A percentile compares a stretch with the other conserved stretches of the same genome.
Conservation (phyloP, 345 rosid species). For the Eucalyptus cloeziana region DNA sequence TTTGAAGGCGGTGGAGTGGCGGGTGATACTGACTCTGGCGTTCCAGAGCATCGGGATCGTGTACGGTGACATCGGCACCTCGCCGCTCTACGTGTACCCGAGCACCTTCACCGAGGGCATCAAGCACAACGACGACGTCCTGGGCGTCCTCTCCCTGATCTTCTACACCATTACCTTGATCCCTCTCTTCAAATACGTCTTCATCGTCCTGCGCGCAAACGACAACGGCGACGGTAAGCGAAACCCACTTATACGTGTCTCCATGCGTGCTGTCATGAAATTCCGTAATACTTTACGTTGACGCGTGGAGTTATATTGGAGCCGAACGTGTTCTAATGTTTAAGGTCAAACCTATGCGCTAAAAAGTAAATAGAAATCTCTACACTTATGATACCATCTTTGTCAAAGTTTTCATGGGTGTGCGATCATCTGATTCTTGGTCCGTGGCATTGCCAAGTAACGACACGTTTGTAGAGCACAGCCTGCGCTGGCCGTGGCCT, state of each 20-base stretch:
- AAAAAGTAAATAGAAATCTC: neutral
- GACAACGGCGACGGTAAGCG: conserved; percentile 46
- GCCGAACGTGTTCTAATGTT: fast-evolving
- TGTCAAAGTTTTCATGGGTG: neutral
- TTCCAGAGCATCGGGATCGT: conserved; percentile 54
- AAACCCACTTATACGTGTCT: neutral
- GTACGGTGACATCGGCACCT: conserved; percentile 54
- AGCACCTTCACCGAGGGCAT: conserved; percentile 23
- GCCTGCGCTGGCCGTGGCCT: neutral
- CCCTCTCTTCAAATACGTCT: conserved; percentile 38
- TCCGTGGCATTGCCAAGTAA: neutral
- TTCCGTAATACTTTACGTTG: neutral
- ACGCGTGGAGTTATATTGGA: neutral
- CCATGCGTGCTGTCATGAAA: neutral
- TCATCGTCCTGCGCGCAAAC: conserved; percentile 37
- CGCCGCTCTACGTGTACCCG: conserved; percentile 39
- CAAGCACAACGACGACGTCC: conserved; percentile 25
- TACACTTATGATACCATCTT: neutral
- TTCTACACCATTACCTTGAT: conserved; percentile 41
- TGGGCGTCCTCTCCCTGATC: conserved; percentile 48
- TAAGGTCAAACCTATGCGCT: neutral
- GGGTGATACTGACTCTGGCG: conserved; percentile 27
- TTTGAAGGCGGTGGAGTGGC: conserved; percentile 3
- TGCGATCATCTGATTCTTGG: neutral
- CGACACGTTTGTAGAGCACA: neutral